phyloP scores from a whole-genome alignment of 2,329 filamentous ascomycete species.

The Triangularia verruculosa region DNA sequence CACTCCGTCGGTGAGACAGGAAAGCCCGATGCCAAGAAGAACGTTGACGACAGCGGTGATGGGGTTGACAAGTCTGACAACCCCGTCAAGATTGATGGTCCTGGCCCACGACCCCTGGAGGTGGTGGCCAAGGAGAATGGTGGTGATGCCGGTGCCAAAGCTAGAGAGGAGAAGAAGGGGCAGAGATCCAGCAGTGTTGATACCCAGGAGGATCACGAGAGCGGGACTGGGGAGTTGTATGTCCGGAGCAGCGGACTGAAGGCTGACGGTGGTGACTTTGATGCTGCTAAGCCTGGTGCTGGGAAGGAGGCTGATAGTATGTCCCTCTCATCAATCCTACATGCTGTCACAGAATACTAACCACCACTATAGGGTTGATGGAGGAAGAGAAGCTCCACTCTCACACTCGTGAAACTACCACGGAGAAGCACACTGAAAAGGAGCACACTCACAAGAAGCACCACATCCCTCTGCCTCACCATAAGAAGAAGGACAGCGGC shows the following conservation, averaged over 20 bases:
- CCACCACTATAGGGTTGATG: constrained; percentile 44
- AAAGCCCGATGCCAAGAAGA: constrained; percentile 33
- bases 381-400: constrained; percentile 50
- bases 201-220: constrained; percentile 32
- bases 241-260: constrained; percentile 56
- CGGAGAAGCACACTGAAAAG: not conserved
- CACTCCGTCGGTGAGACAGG: constrained; percentile 11
- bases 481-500: not conserved
- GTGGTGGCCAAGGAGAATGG: constrained; percentile 33
- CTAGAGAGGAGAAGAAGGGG: constrained; percentile 14
- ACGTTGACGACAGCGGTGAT: constrained; percentile 29
- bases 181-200: not conserved
- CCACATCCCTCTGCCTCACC: not conserved
- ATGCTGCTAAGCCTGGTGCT: constrained; percentile 61
- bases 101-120: constrained; percentile 44
- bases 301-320: constrained; percentile 64
- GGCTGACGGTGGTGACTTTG: constrained; percentile 67
- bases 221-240: constrained; percentile 55
- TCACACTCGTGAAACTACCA: not conserved
- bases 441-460: constrained; percentile 25
- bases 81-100: constrained; percentile 38
- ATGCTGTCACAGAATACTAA: constrained; percentile 11
- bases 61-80: constrained; percentile 33
- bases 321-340: constrained; percentile 27
- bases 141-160: constrained; percentile 1